A percentile compares a stretch with the other conserved stretches of the same genome.
These are phyloP conservation scores for Skeletonema costatum DNA, from an alignment of 108 stramenopile genomes.

Conservation along the genomic window DNA sequence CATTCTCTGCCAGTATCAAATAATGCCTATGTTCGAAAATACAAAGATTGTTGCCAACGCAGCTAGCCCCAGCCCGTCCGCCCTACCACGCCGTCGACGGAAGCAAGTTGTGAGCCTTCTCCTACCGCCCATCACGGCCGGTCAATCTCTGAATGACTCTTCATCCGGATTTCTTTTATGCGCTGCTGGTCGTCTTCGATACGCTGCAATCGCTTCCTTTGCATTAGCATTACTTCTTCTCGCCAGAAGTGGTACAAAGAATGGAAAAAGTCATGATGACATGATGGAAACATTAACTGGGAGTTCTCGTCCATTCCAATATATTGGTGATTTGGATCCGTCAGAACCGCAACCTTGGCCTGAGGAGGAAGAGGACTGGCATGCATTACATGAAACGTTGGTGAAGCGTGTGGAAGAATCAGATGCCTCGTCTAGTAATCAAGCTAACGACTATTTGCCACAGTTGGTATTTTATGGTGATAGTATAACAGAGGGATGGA, in stretches of 20 bases:
- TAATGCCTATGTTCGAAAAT: background rate
- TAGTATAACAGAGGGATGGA: conserved; percentile 45
- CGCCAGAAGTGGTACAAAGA: background rate
- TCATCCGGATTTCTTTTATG: background rate
- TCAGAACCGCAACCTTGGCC: conserved; percentile 34
- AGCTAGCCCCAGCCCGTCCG: background rate
- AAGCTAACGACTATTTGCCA: conserved; percentile 15
- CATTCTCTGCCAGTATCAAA: too few relatives aligned
- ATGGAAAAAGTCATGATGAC: background rate
- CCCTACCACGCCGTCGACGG: conserved; percentile 7
- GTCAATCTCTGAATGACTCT: background rate
- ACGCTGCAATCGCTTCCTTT: background rate
- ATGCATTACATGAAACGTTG: conserved; percentile 15
- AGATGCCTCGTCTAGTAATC: conserved; percentile 12
- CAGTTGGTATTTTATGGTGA: conserved; percentile 45
- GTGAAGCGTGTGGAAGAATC: conserved; percentile 22
- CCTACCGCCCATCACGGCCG: conserved; percentile 22
- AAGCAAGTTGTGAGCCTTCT: conserved; percentile 27
- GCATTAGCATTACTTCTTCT: background rate
- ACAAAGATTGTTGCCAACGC: background rate
- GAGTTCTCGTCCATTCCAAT: conserved; percentile 25
- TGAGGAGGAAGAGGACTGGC: conserved; percentile 38
- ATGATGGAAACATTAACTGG: background rate
- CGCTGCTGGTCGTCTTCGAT: background rate
- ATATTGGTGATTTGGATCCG: conserved; percentile 35